A percentile compares a stretch with the other conserved stretches of the same genome.
Evolutionary conservation across 768 basidiomycete genomes (phyloP).

Genomic region (Heimioporus sp.): DNA sequence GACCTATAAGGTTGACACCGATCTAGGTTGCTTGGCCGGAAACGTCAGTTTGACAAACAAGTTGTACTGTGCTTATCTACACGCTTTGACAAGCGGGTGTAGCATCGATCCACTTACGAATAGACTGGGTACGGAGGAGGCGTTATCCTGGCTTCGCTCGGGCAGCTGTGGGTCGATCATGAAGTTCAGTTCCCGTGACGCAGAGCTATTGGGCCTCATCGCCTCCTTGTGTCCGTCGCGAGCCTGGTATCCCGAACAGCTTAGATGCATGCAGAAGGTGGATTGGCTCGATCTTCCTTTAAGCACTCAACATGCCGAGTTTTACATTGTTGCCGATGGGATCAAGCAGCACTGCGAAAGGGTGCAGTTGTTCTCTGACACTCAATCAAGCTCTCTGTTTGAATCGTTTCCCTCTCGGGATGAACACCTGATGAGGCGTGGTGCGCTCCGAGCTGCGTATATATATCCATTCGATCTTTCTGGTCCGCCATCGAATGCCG

Average conservation of each 20-base stretch:
- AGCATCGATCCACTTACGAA: constrained; percentile 42
- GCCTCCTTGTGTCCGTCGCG: constrained; percentile 31
- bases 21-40: constrained; percentile 27
- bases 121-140: constrained; percentile 42
- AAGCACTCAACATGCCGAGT: background rate
- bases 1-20: constrained; percentile 28
- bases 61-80: constrained; percentile 41
- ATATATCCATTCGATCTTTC: constrained; percentile 11
- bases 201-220: constrained; percentile 32
- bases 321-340: constrained; percentile 5
- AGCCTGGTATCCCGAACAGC: constrained; percentile 37
- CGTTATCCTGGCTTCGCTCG: constrained; percentile 37
- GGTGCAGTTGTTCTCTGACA: constrained; percentile 3
- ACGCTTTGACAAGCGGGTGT: constrained; percentile 41
- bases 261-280: constrained; percentile 17
- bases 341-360: constrained; percentile 23
- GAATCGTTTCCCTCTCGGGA: constrained; percentile 14
- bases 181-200: constrained; percentile 26
- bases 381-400: background rate
- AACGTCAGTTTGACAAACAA: constrained; percentile 24
- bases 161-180: constrained; percentile 41
- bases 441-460: constrained; percentile 9
- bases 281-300: constrained; percentile 9
- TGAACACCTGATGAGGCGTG: constrained; percentile 14
- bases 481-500: background rate